Evolutionary conservation across 208 protist genomes (phyloP).

Genomic region (Zelonia costaricensis): DNA sequence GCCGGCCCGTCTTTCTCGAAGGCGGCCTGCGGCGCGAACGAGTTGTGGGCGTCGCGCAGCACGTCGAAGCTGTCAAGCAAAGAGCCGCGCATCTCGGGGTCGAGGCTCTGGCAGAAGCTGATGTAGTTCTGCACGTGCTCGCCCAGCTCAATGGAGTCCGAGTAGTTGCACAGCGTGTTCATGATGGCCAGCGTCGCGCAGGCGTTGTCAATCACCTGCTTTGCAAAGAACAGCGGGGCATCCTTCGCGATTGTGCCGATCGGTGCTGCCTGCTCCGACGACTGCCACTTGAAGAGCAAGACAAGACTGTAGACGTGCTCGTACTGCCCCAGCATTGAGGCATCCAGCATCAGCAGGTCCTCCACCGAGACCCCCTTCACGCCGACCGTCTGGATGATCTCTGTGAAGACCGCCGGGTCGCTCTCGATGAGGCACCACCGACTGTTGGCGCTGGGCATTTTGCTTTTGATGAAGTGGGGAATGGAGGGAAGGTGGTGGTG

Average conservation of each 20-base stretch:
- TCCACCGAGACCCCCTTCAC: slow-evolving; percentile 95
- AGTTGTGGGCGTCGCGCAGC: slow-evolving; percentile 96
- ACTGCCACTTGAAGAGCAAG: slow-evolving; percentile 97
- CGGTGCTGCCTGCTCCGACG: slow-evolving; percentile 25
- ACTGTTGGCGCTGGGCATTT: slow-evolving; percentile 22
- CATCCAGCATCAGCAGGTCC: slow-evolving; percentile 94
- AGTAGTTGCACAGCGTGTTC: slow-evolving; percentile 95
- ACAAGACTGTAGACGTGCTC: slow-evolving; percentile 94
- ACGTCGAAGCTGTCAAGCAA: slow-evolving; percentile 80
- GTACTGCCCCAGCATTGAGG: slow-evolving; percentile 43
- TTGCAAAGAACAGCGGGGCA: slow-evolving; percentile 94
- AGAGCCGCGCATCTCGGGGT: slow-evolving; percentile 69
- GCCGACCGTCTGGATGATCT: slow-evolving; percentile 95
- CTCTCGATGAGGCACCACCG: slow-evolving; percentile 97
- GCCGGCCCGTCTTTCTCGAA: slow-evolving; percentile 38
- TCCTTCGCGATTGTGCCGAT: slow-evolving; percentile 36
- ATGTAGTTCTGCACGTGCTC: slow-evolving; percentile 83
- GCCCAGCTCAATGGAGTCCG: slow-evolving; percentile 89
- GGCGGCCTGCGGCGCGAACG: slow-evolving; percentile 84
- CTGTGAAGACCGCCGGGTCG: slow-evolving; percentile 97
- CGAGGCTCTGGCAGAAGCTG: slow-evolving; percentile 67
- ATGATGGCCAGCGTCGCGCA: slow-evolving; percentile 98
- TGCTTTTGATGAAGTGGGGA: slow-evolving; percentile 8
- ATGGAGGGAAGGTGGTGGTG: not conserved
- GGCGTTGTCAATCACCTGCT: slow-evolving; percentile 96